Evolutionary conservation across 495 filamentous ascomycete species (phyloP), one percentile per base, ranked within the genome.

Genomic region (Penicillium bialowiezense): DNA sequence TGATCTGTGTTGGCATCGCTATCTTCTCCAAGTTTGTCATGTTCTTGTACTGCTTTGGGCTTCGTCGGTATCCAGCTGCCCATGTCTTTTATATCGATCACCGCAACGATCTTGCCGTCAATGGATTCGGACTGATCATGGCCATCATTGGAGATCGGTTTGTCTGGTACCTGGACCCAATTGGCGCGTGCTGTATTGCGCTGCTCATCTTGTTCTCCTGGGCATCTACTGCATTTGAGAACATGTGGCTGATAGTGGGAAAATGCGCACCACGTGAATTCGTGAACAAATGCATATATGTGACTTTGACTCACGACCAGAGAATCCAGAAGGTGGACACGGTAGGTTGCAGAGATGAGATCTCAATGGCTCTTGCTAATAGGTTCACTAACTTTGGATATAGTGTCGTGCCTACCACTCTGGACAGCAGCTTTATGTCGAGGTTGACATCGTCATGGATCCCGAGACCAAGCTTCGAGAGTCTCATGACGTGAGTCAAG

Each of bases 361-460:
- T n/a, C n/a, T n/a, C n/a, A n/a, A n/a, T n/a, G n/a, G n/a, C n/a
- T n/a, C n/a, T n/a, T n/a, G n/a, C n/a, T n/a, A n/a, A n/a, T n/a
- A n/a, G n/a, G n/a, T 17, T 37, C 24, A 20, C 48, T 44, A 20
- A 39, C 23, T 8, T 26, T 3, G 28, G 1, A 29, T 19, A 10
- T 20, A 44, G 48, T 51, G 50, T 60, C 73, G 76, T 32, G 78
- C 76, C 29, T 81, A 80, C 54, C 77, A 80, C 61, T 74, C 76
- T 13, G 78, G 79, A 0, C 71, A 78, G 49, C 67, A 76, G 21
- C 78, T 76, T 51, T 81, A 79, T 52, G 76, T 81, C 28, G 78
- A 82, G 53, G 72, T 82, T 19, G 78, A 81, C 55, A 72, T 81
- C 44, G 72, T 83, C 35, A 81, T 81, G 77, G 71, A 76, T 49